phyloP scores from a whole-genome alignment of 805 yeast genomes.

The Candida koratica region DNA sequence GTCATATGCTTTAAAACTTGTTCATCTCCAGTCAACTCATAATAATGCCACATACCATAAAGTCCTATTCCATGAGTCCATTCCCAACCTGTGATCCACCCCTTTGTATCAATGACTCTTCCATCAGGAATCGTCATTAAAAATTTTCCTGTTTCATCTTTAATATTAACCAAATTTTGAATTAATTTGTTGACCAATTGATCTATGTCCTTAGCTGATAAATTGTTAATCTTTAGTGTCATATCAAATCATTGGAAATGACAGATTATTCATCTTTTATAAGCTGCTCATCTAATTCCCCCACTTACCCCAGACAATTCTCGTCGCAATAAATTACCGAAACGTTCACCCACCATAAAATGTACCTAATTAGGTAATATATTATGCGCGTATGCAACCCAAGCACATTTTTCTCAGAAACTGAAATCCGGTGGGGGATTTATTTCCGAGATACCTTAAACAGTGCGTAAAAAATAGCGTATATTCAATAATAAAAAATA shows the following conservation, averaged over 20 bases:
- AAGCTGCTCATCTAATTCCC: background rate
- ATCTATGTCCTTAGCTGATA: constrained; percentile 16
- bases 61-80: constrained; percentile 39
- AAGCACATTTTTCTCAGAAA: too few species aligned
- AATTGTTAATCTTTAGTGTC: constrained; percentile 16
- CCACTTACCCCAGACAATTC: constrained; percentile 3
- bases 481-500: too few species aligned
- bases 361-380: too few species aligned
- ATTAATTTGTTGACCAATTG: constrained; percentile 18
- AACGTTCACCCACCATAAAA: constrained; percentile 1
- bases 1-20: constrained; percentile 20
- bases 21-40: constrained; percentile 23
- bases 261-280: background rate
- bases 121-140: constrained; percentile 29
- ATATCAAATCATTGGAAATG: constrained; percentile 6
- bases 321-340: constrained; percentile 3
- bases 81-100: constrained; percentile 39
- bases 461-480: too few species aligned
- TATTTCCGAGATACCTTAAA: too few species aligned
- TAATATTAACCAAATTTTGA: constrained; percentile 23
- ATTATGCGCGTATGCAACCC: too few species aligned
- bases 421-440: too few species aligned
- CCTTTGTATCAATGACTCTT: constrained; percentile 32
- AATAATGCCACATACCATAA: constrained; percentile 36
- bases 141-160: constrained; percentile 28